Evolutionary conservation across 768 basidiomycete species (phyloP), one percentile per base, ranked within the genome.

Genomic region (Podaxis sp.): DNA sequence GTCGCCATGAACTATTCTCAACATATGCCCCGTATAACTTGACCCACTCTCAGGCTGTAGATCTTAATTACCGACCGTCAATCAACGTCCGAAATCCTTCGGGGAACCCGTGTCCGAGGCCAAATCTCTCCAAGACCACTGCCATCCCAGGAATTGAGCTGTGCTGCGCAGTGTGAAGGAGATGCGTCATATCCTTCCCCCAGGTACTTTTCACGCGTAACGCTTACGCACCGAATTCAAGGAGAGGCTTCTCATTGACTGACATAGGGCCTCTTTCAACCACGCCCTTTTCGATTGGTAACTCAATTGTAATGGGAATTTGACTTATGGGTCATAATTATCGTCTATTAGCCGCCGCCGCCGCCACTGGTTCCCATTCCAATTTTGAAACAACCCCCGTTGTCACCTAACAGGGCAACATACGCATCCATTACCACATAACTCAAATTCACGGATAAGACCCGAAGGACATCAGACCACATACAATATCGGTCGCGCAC

Each of bases 271-370:
- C 19, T 19, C n/a, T 19, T 19, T 46, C 15, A 46, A 17, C 19
- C 44, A 8, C 3, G n/a, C 9, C 17, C 17, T 15, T 22, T 46
- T 7, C 8, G 7, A 19, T 46, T 19, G 7, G 19, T 8, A n/a
- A 6, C n/a, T 33, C 15, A n/a, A 19, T 19, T 19, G 44, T n/a
- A 46, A 46, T 3, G 7, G 7, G 44, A 19, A 46, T 46, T 53
- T 33, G 26, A 13, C 11, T 17, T 74, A 81, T 28, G 91, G 92
- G 11, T 91, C 33, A 33, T 33, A 9, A 33, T 83, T 68, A 75
- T 92, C 55, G 74, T 93, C 52, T 89, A 33, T 91, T 70, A 87
- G 91, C 68, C 82, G 87, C 39, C 42, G 26, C 52, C 30, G 8
- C 30, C 26, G 7, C 7, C 3, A 53, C 7, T 4, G n/a, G 8